Percentiles rank a stretch among this genome's conserved stretches.
phyloP scores from a whole-genome alignment of 306 rosid genomes.

The Nissolia schottii region DNA sequence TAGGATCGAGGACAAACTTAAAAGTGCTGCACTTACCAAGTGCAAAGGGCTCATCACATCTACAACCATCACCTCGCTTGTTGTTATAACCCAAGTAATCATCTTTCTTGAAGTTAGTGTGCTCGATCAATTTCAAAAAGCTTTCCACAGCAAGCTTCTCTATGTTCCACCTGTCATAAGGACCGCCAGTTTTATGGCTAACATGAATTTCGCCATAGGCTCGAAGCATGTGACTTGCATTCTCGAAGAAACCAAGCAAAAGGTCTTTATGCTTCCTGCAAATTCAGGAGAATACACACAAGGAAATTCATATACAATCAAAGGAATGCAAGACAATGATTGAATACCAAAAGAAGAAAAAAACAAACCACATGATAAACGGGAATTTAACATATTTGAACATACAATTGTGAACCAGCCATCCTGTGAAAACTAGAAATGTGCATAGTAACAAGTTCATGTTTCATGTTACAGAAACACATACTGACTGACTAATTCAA shows the following conservation, averaged over 20 bases:
- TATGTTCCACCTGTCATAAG: slow-evolving; percentile 38
- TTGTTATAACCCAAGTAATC: slow-evolving; percentile 51
- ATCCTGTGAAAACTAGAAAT: not conserved
- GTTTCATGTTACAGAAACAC: not conserved
- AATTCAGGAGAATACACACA: not conserved
- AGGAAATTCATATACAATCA: not conserved
- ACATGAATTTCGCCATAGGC: slow-evolving; percentile 55
- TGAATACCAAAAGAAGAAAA: too few relatives aligned
- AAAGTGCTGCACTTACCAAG: slow-evolving; percentile 59
- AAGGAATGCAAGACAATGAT: too few relatives aligned
- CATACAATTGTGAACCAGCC: not conserved
- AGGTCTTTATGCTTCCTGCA: slow-evolving; percentile 50
- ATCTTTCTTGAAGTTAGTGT: slow-evolving; percentile 40
- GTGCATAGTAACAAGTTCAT: not conserved
- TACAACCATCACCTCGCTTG: slow-evolving; percentile 43
- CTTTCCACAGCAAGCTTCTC: slow-evolving; percentile 27
- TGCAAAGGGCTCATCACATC: slow-evolving; percentile 48
- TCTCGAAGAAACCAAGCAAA: slow-evolving; percentile 43
- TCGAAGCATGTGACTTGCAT: slow-evolving; percentile 47
- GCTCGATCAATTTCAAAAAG: slow-evolving; percentile 21
- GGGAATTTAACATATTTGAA: not conserved
- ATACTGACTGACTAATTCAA: not conserved
- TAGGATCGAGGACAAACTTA: slow-evolving; percentile 27
- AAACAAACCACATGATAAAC: not conserved
- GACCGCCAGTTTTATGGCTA: slow-evolving; percentile 46